A percentile compares a stretch with the other conserved stretches of the same genome.
phyloP scores from a whole-genome alignment of 768 basidiomycete genomes.

The Zangia roseola region DNA sequence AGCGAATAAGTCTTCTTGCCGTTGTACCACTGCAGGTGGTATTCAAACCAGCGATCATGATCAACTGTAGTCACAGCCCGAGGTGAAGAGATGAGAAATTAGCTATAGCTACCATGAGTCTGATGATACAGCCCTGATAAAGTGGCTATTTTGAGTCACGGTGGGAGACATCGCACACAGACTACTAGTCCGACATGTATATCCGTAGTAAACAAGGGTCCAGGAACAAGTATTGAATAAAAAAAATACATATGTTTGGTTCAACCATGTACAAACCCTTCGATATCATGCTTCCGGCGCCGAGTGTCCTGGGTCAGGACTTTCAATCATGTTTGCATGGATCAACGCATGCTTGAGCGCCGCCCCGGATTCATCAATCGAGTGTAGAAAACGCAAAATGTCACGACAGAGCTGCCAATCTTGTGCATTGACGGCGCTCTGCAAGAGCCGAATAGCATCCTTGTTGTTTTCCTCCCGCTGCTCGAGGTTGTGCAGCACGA shows the following conservation, averaged over 20 bases:
- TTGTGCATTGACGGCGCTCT: conserved; percentile 68
- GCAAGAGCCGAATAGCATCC: conserved; percentile 80
- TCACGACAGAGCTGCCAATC: conserved; percentile 94
- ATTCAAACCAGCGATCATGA: too few species aligned
- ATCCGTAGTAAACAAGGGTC: too few species aligned
- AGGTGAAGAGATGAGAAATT: too few species aligned
- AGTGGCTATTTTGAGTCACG: too few species aligned
- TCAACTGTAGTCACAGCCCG: too few species aligned
- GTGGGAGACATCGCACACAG: too few species aligned
- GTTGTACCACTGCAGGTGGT: conserved; percentile 1
- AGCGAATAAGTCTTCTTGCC: conserved; percentile 17
- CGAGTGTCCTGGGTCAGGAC: conserved; percentile 1
- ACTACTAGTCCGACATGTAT: too few species aligned
- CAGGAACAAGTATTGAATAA: too few species aligned
- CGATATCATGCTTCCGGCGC: not conserved
- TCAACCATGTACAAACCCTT: too few species aligned
- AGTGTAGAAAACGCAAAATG: conserved; percentile 87
- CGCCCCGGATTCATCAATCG: conserved; percentile 82
- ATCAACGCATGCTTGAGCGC: conserved; percentile 63
- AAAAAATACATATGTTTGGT: too few species aligned
- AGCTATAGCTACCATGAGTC: too few species aligned
- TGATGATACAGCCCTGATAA: too few species aligned
- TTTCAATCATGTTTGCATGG: conserved; percentile 42
- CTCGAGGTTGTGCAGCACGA: conserved; percentile 92
- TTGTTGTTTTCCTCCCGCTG: conserved; percentile 75